Base-by-base conservation (phyloP, 129 eudicot genomes). In the Chrysanthemum seticuspe region DNA sequence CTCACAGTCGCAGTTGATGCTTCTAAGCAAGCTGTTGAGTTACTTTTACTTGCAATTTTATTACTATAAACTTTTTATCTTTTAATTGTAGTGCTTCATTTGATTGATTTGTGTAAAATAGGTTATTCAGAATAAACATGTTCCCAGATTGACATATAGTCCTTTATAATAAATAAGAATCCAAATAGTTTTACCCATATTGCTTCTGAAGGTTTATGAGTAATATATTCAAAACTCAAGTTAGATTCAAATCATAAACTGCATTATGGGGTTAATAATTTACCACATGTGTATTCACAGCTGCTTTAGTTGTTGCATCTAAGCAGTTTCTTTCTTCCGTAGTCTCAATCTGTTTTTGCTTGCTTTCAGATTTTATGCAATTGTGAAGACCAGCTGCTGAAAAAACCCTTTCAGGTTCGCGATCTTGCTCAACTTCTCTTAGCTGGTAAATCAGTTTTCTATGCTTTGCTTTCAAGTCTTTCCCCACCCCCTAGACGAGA, bases 201-300 rank as follows among this genome's bases (percentile, higher is more conserved):
- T 54, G 23, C 19, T n/a, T 54, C 15, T 54, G 19, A 54, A 54
- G 2, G 27, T 10, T 16, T 12, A 55, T 18, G 27, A 16, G 21
- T 12, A 16, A 59, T 59, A 60, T 25, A 60, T 14, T 25, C n/a
- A 25, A 13, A 12, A 2, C 2, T 10, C 0, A 60, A 19, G 21
- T 19, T 19, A 60, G 13, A 21, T 27, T 57, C 13, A 60, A 1
- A 60, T 8, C 65, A 60, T 23, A 45, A 14, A 36, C 13, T 8
- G 55, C 8, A 58, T 25, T 21, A 29, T 40, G 36, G 62, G 66
- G 51, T 72, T 64, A 62, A 27, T 21, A 29, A 51, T 60, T 76
- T 78, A 87, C 94, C 91, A 83, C 63, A 45, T 78, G 75, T 61
- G 73, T 77, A 67, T 65, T 77, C 65, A 64, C 79, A 70, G 65